Base-by-base conservation (phyloP, 768 basidiomycete genomes). In the Coprinopsis marcescibilis region DNA sequence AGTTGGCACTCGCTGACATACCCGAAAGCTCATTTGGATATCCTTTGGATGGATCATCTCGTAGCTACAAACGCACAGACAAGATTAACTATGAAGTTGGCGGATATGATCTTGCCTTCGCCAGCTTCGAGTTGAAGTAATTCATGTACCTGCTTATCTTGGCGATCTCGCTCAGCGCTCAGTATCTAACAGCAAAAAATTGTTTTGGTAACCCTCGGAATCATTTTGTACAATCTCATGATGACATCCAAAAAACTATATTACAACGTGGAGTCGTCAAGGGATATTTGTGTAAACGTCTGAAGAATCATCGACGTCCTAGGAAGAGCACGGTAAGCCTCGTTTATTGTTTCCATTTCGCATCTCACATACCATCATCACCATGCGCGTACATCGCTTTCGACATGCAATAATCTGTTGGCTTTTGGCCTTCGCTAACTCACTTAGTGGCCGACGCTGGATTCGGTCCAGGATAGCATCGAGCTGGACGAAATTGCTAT, bases 81-180 rank as follows among this genome's bases (percentile, higher is more conserved):
- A 90, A 95, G 67, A 98, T 99, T 64, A 91, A 95, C 63, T 99
- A 99, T 70, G 93, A 95, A 64, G 92, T 97, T 61, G 88, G 89
- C 37, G 91, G 85, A 43, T 93, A 93, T 61, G 89, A 90, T 62
- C 71, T 93, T 51, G 89, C 89, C 13, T 93, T 91, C 62, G 86
- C 90, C 32, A 90, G 83, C 61, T 93, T 91, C 64, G 86, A 90
- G 65, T 60, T 68, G 38, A 57, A 57, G 48, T 64, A 54, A 43
- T 14, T 52, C 51, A n/a, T 14, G n/a, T n/a, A n/a, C n/a, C n/a
- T 19, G 19, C 14, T 17, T 14, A 13, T 32, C 17, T 36, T 36
- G 45, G 30, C 29, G 26, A 45, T 30, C 20, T 38, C 11, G n/a
- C 38, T n/a, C 32, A 27, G 44, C 14, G 20, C 35, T 36, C 21